A percentile compares a stretch with the other conserved stretches of the same genome.
Conservation (phyloP, 169 alveolate genomes). For the Plasmodium vinckei region DNA sequence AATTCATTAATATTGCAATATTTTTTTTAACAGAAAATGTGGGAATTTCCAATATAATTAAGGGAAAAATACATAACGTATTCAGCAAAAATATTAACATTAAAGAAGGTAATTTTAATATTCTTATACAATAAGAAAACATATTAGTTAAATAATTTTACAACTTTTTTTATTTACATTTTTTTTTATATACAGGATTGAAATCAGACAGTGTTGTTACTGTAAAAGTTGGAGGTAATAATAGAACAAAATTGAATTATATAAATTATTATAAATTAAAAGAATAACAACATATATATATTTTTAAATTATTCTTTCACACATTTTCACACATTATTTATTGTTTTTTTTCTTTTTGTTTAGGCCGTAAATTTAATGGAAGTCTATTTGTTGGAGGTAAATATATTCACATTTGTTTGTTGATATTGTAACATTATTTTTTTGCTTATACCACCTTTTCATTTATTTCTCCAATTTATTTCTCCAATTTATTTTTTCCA, state of each 20-base stretch:
- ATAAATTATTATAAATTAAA: too few relatives aligned
- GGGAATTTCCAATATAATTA: constrained; percentile 20
- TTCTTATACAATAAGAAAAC: background rate
- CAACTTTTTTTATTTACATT: background rate
- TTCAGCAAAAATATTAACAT: constrained; percentile 19
- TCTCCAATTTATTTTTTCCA: background rate
- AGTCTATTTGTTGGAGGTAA: too few relatives aligned
- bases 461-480: too few relatives aligned
- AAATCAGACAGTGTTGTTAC: constrained; percentile 51
- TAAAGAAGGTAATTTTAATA: constrained; percentile 24
- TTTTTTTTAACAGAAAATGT: constrained; percentile 26
- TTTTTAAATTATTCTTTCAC: too few relatives aligned
- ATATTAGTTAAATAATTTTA: background rate
- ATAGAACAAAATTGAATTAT: background rate
- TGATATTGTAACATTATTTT: too few relatives aligned
- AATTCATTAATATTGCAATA: background rate
- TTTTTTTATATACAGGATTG: constrained; percentile 14
- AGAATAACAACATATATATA: too few relatives aligned
- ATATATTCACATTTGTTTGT: too few relatives aligned
- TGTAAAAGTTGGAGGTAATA: constrained; percentile 67
- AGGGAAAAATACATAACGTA: constrained; percentile 34
- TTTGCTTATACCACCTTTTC: too few relatives aligned
- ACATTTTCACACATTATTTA: too few relatives aligned
- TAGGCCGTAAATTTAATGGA: too few relatives aligned
- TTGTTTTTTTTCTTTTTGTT: too few relatives aligned